Conservation (phyloP, 169 alveolate species). For the Babesia bigemina region DNA sequence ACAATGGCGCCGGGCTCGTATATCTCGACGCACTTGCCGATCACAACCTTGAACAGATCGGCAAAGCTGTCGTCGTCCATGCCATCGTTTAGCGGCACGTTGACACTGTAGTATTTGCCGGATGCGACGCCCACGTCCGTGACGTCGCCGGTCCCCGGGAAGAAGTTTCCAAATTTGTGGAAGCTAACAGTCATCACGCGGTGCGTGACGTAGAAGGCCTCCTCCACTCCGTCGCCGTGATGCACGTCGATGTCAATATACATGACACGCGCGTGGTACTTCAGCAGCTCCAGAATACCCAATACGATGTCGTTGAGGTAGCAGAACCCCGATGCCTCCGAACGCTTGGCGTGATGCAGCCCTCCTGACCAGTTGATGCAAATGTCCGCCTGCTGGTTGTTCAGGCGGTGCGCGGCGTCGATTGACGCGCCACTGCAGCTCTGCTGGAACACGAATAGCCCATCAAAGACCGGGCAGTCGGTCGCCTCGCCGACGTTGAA, state of each 20-base stretch:
- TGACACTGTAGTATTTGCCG: conserved; percentile 94
- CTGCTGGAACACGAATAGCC: conserved; percentile 94
- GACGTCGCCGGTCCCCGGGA: conserved; percentile 98
- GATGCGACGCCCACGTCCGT: conserved; percentile 95
- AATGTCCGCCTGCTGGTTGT: conserved; percentile 93
- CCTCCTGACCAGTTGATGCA: conserved; percentile 99
- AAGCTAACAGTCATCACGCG: conserved; percentile 98
- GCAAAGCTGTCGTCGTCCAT: conserved; percentile 94
- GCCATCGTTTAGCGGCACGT: conserved; percentile 98
- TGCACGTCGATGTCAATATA: conserved; percentile 98
- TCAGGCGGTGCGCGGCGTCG: conserved; percentile 93
- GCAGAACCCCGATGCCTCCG: conserved; percentile 99
- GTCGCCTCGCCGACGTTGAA: conserved; percentile 94
- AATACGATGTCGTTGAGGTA: conserved; percentile 98
- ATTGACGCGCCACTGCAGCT: conserved; percentile 97
- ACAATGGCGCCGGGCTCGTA: conserved; percentile 98
- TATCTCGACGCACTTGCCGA: conserved; percentile 91
- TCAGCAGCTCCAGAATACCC: conserved; percentile 94
- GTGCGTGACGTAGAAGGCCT: conserved; percentile 96
- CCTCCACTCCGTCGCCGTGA: conserved; percentile 99
- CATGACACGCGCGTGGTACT: conserved; percentile 97
- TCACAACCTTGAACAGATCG: conserved; percentile 90
- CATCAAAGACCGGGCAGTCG: conserved; percentile 98
- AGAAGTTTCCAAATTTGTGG: conserved; percentile 98
- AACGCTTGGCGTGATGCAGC: conserved; percentile 96